Percentiles rank a stretch among this genome's conserved stretches.
Conservation (phyloP, 176 grass and related monocot species). For the Pontederia paniculata region DNA sequence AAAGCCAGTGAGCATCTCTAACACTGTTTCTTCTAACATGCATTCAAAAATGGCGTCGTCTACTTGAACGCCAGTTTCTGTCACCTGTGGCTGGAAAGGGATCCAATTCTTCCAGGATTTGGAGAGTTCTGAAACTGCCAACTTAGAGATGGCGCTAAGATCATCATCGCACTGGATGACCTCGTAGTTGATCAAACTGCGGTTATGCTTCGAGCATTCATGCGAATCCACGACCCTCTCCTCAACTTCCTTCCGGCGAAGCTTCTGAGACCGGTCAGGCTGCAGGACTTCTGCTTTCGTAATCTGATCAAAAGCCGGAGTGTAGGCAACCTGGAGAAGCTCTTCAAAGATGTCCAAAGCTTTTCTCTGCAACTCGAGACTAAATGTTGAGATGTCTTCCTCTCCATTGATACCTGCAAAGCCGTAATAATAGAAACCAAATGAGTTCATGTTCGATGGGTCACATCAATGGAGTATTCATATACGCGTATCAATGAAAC, state of each 20-base stretch:
- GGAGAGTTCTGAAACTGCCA: not conserved
- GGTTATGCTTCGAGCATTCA: not conserved
- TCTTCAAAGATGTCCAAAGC: not conserved
- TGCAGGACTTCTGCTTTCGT: not conserved
- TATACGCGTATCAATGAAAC: constrained; percentile 1
- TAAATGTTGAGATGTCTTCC: not conserved
- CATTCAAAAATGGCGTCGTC: not conserved
- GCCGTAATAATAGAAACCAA: not conserved
- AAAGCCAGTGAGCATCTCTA: not conserved
- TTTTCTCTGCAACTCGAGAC: not conserved
- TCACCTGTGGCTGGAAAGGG: not conserved
- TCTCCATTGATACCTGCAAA: not conserved
- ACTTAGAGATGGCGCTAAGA: not conserved
- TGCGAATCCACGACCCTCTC: not conserved
- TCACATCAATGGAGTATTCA: not conserved
- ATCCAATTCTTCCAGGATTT: not conserved
- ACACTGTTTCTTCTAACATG: constrained; percentile 2
- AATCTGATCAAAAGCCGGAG: not conserved
- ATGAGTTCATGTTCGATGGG: too few species aligned
- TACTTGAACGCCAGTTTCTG: not conserved
- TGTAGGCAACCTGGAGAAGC: not conserved
- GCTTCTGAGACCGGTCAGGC: not conserved
- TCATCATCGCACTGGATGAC: not conserved
- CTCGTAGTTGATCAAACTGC: not conserved
- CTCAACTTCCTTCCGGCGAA: not conserved